Conservation (phyloP, 176 grass and related monocot genomes). For the Zea mays region DNA sequence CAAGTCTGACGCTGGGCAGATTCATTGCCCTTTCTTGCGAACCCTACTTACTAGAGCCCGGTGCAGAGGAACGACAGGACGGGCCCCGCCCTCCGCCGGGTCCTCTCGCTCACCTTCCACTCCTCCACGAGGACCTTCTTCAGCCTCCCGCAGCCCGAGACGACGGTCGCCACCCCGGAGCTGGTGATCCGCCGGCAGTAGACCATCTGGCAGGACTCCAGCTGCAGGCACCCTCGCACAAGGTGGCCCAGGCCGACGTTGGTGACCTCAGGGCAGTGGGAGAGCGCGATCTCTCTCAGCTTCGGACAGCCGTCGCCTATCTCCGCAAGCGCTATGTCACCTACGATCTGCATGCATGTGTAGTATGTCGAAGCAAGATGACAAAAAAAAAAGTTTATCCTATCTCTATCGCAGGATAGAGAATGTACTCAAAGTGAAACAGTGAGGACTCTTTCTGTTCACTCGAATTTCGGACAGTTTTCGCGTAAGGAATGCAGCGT, state of each 20-base stretch:
- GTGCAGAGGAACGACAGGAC: slow-evolving; percentile 64
- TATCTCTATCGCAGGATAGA: background rate
- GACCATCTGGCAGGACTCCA: slow-evolving; percentile 71
- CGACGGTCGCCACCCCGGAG: slow-evolving; percentile 65
- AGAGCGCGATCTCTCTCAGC: slow-evolving; percentile 68
- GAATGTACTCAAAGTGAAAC: background rate
- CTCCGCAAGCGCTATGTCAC: slow-evolving; percentile 73
- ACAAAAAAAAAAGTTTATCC: background rate
- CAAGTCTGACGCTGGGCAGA: too few species aligned
- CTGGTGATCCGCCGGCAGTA: slow-evolving; percentile 65
- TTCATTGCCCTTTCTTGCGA: too few species aligned
- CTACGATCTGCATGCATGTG: slow-evolving; percentile 46
- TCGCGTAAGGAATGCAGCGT: background rate
- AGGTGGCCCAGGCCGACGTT: slow-evolving; percentile 75
- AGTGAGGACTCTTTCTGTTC: background rate
- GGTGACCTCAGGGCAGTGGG: slow-evolving; percentile 65
- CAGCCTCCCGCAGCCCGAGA: slow-evolving; percentile 68
- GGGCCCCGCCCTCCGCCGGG: slow-evolving; percentile 55
- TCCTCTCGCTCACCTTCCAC: slow-evolving; percentile 80
- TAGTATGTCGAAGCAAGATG: background rate
- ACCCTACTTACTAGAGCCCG: slow-evolving; percentile 9
- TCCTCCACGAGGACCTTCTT: slow-evolving; percentile 84
- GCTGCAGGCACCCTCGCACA: slow-evolving; percentile 52
- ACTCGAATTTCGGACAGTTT: background rate
- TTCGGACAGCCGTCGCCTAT: slow-evolving; percentile 61